A percentile compares a stretch with the other conserved stretches of the same genome.
These are phyloP conservation scores for Fusarium lyarnte DNA, from an alignment of 2,329 filamentous ascomycete genomes.

Conservation along the genomic window DNA sequence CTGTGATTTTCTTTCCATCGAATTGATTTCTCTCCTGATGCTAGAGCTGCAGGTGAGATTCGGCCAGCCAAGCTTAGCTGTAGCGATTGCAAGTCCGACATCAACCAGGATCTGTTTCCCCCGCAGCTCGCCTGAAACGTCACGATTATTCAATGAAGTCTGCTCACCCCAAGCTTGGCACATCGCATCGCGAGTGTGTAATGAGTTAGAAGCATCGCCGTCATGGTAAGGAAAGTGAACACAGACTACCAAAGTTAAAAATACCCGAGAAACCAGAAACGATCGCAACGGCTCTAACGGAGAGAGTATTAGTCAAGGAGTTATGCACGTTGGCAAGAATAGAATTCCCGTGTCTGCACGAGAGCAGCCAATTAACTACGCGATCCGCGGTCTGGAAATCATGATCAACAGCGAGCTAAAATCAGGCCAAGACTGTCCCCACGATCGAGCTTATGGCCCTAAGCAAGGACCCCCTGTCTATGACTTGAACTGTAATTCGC, in stretches of 20 bases:
- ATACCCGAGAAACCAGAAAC: neutral
- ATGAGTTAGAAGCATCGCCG: slow-evolving; percentile 1
- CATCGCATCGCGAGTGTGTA: neutral
- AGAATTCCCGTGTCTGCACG: neutral
- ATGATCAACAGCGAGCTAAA: slow-evolving; percentile 7
- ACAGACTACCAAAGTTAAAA: slow-evolving; percentile 17
- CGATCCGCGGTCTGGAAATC: neutral
- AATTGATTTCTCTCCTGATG: slow-evolving; percentile 11
- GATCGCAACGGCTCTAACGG: neutral
- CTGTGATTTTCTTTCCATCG: neutral
- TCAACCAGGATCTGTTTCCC: neutral
- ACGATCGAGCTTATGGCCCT: slow-evolving; percentile 8
- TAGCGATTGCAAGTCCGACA: neutral
- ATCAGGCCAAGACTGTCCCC: slow-evolving; percentile 5
- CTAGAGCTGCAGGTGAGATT: slow-evolving; percentile 19
- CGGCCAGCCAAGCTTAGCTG: neutral
- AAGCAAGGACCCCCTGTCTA: slow-evolving; percentile 15
- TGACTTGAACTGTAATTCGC: neutral
- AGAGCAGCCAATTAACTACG: neutral
- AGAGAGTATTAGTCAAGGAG: neutral
- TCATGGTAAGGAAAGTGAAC: neutral
- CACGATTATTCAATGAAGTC: slow-evolving; percentile 21
- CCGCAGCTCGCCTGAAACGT: slow-evolving; percentile 13
- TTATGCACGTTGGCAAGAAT: slow-evolving; percentile 4
- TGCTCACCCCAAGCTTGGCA: neutral